Conservation (phyloP, 164 flowering plant genomes). For the Magnolia changhungtana region DNA sequence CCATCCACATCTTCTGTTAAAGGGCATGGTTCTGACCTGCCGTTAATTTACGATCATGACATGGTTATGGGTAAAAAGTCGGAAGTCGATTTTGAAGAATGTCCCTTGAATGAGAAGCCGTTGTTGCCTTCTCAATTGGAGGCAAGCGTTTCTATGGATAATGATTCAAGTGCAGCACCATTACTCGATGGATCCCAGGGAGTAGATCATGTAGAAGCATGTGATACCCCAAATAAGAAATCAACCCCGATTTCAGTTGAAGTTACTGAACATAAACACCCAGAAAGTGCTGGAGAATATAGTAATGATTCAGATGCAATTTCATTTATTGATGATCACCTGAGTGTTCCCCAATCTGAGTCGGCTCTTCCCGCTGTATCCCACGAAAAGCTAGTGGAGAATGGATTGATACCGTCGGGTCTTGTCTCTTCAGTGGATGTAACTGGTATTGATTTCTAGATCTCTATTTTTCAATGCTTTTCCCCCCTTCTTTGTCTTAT, state of each 20-base stretch:
- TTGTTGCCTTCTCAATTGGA: slow-evolving; percentile 3
- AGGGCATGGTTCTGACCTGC: slow-evolving; percentile 7
- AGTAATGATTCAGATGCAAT: background rate
- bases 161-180: background rate
- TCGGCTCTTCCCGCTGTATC: background rate
- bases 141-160: background rate
- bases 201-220: background rate
- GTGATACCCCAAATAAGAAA: background rate
- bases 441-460: background rate
- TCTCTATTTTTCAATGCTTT: background rate
- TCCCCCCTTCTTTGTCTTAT: background rate
- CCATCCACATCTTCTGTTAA: slow-evolving; percentile 16
- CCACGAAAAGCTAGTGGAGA: background rate
- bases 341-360: background rate
- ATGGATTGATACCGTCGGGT: background rate
- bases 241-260: background rate
- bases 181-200: background rate
- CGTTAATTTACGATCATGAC: background rate
- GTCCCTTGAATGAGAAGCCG: background rate
- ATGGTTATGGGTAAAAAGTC: background rate
- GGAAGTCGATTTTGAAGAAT: background rate
- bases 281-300: slow-evolving; percentile 1
- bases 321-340: background rate
- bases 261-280: background rate
- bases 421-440: background rate